Base-by-base conservation (phyloP, 768 basidiomycete genomes). In the Holtermanniella nyarrowii region DNA sequence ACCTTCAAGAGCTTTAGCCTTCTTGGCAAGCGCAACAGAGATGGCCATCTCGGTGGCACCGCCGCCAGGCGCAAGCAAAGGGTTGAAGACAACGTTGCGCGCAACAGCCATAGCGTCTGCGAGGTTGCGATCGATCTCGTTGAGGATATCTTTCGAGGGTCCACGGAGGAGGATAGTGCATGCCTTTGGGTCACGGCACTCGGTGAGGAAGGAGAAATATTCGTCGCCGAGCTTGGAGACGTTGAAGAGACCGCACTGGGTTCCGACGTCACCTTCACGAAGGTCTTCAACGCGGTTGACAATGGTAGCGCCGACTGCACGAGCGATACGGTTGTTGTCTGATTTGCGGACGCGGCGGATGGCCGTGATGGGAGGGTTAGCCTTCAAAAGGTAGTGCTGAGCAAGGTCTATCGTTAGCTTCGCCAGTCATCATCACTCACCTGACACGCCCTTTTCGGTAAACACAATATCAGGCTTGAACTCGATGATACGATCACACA, bases 31-130 rank as follows among this genome's bases (percentile, higher is more conserved):
- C 0, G 84, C 88, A 2, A 95, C 88, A 27, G 82, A 83, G 72
- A 97, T 83, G 0, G 93, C 95, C 89, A 97, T 96, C 75, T 99
- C 95, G 3, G 89, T 93, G 22, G 95, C 93, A 41, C 95, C 93
- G 18, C 93, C 91, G 5, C 93, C 93, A 0, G 93, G 93, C 0
- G 85, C 86, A n/a, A 99, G 81, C 4, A 77, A 74, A 2, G 95
- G 95, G 74, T 96, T 87, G 75, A 97, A 96, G 56, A 95, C 84
- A 42, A 89, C 91, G 65, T 97, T 99, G 22, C 93, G 83, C 2
- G 93, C 93, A 50, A 97, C 91, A 31, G 84, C 82, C 85, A 99
- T 96, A 26, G 93, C 95, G 62, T 99, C 95, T 1, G 89, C 88
- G 25, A 97, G 79, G 73, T 97, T 99, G 46, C 93, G 82, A 72